Evolutionary conservation across 2,329 filamentous ascomycete genomes (phyloP).

Genomic region (Escovopsis sp.): DNA sequence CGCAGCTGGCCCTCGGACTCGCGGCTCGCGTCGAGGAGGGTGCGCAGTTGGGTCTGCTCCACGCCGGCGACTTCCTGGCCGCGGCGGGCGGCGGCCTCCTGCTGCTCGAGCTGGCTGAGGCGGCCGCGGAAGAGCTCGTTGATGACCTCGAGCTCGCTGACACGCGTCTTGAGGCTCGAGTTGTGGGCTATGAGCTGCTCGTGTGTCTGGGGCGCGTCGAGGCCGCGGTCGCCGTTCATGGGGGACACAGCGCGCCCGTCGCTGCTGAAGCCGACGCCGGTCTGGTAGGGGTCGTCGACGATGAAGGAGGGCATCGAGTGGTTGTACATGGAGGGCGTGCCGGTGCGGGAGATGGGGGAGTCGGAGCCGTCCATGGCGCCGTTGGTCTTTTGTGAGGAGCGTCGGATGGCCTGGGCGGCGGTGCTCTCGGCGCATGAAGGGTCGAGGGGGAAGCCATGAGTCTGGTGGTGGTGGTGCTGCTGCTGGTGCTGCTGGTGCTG

Average conservation of each 20-base stretch:
- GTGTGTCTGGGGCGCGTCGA: conserved; percentile 61
- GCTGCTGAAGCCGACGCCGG: conserved; percentile 29
- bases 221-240: conserved; percentile 44
- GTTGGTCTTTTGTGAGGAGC: conserved; percentile 58
- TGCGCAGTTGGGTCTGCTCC: conserved; percentile 41
- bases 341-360: conserved; percentile 65
- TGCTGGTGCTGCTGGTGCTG: conserved; percentile 24
- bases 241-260: conserved; percentile 36
- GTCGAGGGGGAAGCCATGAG: conserved; percentile 28
- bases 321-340: conserved; percentile 61
- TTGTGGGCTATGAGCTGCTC: conserved; percentile 70
- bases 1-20: conserved; percentile 32
- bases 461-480: conserved; percentile 25
- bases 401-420: conserved; percentile 39
- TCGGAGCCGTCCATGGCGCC: conserved; percentile 60
- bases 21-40: conserved; percentile 35
- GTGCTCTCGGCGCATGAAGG: conserved; percentile 45
- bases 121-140: conserved; percentile 67
- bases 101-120: conserved; percentile 65
- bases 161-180: conserved; percentile 80
- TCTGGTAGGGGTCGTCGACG: conserved; percentile 54
- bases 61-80: conserved; percentile 40
- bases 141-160: conserved; percentile 90
- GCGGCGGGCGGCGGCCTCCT: conserved; percentile 52
- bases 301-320: conserved; percentile 71